Percentiles rank a stretch among this genome's conserved stretches.
These are phyloP conservation scores for Phytophthora hibernalis DNA, from an alignment of 352 stramenopile species.

Conservation along the genomic window DNA sequence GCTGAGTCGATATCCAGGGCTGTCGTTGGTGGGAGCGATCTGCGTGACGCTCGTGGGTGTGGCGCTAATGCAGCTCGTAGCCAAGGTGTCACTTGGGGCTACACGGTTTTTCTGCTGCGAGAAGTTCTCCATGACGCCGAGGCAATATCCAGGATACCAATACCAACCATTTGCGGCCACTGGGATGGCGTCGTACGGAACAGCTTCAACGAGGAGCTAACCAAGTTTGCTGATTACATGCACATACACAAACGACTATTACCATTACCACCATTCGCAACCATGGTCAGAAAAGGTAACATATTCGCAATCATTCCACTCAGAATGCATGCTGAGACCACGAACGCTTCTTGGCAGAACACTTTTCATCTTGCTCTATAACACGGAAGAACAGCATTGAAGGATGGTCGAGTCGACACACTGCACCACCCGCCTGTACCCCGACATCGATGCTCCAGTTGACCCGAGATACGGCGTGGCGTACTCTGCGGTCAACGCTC, in stretches of 20 bases:
- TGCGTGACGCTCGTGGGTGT: constrained; percentile 56
- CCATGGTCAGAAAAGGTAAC: constrained; percentile 15
- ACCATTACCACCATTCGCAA: too few species aligned
- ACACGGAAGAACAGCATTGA: not conserved
- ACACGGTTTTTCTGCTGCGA: constrained; percentile 65
- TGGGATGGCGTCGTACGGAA: constrained; percentile 33
- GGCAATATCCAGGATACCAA: constrained; percentile 21
- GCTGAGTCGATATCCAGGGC: constrained; percentile 26
- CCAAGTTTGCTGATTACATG: too few species aligned
- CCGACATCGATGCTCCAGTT: constrained; percentile 22
- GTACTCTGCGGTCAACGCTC: constrained; percentile 14
- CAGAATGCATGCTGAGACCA: constrained; percentile 3
- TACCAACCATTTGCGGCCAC: constrained; percentile 12
- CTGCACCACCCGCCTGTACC: constrained; percentile 26
- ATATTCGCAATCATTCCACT: constrained; percentile 13
- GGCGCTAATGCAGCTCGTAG: constrained; percentile 58
- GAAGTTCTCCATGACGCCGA: constrained; percentile 36
- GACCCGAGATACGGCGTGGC: constrained; percentile 13
- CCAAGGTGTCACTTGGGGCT: constrained; percentile 45
- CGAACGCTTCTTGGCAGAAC: not conserved
- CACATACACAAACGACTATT: not conserved
- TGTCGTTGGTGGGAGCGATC: constrained; percentile 35
- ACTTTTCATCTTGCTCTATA: constrained; percentile 16
- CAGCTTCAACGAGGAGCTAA: constrained; percentile 22
- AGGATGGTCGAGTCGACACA: constrained; percentile 30